Conservation (phyloP, 1,284 basidiomycete species). For the Earliella scabrosa region DNA sequence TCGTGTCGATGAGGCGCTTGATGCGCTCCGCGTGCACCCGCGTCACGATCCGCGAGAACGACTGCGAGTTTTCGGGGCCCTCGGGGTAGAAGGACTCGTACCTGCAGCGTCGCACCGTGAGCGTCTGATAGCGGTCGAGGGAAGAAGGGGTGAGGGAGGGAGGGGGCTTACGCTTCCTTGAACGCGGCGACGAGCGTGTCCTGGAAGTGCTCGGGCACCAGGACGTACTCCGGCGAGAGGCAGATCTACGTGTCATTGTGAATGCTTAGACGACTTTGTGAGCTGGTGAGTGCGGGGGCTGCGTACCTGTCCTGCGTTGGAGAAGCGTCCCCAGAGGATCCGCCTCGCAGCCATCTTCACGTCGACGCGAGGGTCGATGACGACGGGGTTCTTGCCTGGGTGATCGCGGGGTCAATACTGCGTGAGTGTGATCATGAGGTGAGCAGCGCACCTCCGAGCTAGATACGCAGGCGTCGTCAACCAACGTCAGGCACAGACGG, state of each 20-base stretch:
- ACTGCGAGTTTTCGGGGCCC: constrained; percentile 48
- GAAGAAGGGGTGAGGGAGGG: too few species aligned
- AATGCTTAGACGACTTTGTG: too few species aligned
- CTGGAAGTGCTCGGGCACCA: constrained; percentile 67
- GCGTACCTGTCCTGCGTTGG: constrained; percentile 74
- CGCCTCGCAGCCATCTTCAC: constrained; percentile 62
- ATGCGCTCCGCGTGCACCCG: constrained; percentile 64
- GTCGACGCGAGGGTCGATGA: constrained; percentile 74
- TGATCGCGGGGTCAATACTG: not conserved
- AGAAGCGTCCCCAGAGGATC: constrained; percentile 81
- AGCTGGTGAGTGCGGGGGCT: not conserved
- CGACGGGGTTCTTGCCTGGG: constrained; percentile 82
- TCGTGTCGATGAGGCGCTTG: constrained; percentile 63
- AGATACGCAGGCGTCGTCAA: not conserved
- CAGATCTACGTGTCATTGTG: constrained; percentile 44
- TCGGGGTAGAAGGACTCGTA: constrained; percentile 58
- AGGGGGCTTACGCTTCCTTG: constrained; percentile 63
- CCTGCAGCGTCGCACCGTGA: constrained; percentile 34
- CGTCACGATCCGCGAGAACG: constrained; percentile 55
- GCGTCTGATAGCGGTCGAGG: too few species aligned
- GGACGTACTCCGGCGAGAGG: constrained; percentile 82
- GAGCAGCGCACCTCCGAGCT: constrained; percentile 19
- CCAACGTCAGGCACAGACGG: too few species aligned
- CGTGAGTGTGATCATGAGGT: not conserved
- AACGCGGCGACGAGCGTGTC: constrained; percentile 67